Base-by-base conservation (phyloP, 2,329 filamentous ascomycete genomes). In the Diplodia seriata region DNA sequence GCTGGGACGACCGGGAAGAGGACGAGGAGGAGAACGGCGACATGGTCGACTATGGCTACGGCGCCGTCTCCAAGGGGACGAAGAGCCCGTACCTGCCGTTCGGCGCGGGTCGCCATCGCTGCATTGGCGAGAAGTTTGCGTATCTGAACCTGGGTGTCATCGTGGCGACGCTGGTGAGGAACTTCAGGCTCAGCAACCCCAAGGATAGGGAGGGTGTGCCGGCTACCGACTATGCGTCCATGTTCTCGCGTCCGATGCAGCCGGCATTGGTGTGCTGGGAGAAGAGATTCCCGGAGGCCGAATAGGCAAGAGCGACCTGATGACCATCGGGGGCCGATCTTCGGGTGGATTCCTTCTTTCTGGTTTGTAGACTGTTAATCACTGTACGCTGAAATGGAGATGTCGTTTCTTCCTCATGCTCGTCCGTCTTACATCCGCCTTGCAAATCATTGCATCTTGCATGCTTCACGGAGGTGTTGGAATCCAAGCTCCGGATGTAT, bases 121-220 rank as follows among this genome's bases (percentile, higher is more conserved):
- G 93, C 80, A 96, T 97, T 75, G 93, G 93, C 71, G 93, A 97
- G 84, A 91, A 96, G 74, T 97, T 97, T 78, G 93, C 93, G 73
- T 94, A 94, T 77, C 85, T 94, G 66, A 93, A 97, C 81, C 84
- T 97, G 69, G 89, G 92, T 76, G 92, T 91, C 65, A 94, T 97
- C 72, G 82, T 88, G 12, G 91, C 90, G 66, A 88, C 87, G 69
- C 80, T 92, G 70, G 90, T 94, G 54, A 86, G 92, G 56, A 75
- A 87, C 53, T 90, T 96, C 81, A 93, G 91, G 81, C 87, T 95
- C 78, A 83, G 84, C 74, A 94, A 91, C 72, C 77, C 87, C 4
- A 87, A 91, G 73, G 89, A 90, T 15, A 85, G 85, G 76, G 80
- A 87, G 73, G 84, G 83, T 40, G 83, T 93, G 20, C 85, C 89